Percentiles rank a stretch among this genome's conserved stretches.
Conservation (phyloP, 805 yeast species). For the Candida golubevii region DNA sequence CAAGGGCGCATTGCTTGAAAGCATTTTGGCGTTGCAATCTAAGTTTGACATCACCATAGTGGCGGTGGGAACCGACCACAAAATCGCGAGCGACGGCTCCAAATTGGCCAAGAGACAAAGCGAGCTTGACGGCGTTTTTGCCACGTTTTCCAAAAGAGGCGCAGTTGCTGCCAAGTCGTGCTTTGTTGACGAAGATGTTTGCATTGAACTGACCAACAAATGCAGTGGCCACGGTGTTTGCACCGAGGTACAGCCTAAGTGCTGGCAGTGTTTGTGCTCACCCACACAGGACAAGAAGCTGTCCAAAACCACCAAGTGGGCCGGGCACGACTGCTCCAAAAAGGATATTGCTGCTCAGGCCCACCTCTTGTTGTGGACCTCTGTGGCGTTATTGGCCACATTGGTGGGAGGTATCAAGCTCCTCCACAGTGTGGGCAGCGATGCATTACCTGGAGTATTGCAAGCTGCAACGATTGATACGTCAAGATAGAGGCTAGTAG, state of each 20-base stretch:
- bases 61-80: slow-evolving; percentile 15
- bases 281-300: slow-evolving; percentile 39
- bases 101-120: slow-evolving; percentile 13
- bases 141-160: slow-evolving; percentile 15
- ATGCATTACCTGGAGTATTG: slow-evolving; percentile 65
- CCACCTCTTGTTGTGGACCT: slow-evolving; percentile 66
- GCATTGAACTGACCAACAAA: slow-evolving; percentile 42
- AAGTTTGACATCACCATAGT: slow-evolving; percentile 21
- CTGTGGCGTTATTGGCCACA: slow-evolving; percentile 42
- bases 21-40: slow-evolving; percentile 14
- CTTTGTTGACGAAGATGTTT: slow-evolving; percentile 42
- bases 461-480: slow-evolving; percentile 47
- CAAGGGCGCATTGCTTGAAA: slow-evolving; percentile 26
- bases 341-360: slow-evolving; percentile 63
- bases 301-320: slow-evolving; percentile 49
- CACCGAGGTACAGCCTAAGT: slow-evolving; percentile 29
- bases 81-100: slow-evolving; percentile 9
- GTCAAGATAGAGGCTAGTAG: slow-evolving; percentile 5
- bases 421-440: slow-evolving; percentile 50
- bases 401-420: slow-evolving; percentile 52
- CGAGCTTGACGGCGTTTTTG: slow-evolving; percentile 17
- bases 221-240: slow-evolving; percentile 57
- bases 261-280: slow-evolving; percentile 51
- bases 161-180: slow-evolving; percentile 23
- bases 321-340: slow-evolving; percentile 61